Evolutionary conservation across 306 rosid species (phyloP).

Genomic region (Lathyrus oleraceus): DNA sequence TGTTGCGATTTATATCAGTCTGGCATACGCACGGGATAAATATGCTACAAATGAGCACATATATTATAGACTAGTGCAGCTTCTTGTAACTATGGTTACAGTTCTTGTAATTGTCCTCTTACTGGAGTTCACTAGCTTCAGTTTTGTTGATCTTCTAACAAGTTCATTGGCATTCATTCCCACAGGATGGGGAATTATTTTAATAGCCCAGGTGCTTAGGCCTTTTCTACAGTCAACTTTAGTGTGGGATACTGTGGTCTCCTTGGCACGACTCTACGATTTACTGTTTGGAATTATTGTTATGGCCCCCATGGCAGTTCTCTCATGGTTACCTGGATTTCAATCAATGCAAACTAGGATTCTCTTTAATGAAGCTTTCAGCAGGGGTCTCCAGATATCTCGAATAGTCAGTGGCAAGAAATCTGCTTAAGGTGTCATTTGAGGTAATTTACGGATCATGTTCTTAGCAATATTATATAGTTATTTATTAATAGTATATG

Average conservation of each 20-base stretch:
- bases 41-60: conserved; percentile 73
- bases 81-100: conserved; percentile 58
- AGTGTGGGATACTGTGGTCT: conserved; percentile 84
- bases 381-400: conserved; percentile 97
- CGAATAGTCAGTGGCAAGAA: conserved; percentile 86
- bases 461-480: background rate
- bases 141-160: conserved; percentile 60
- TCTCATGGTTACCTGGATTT: conserved; percentile 96
- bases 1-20: conserved; percentile 63
- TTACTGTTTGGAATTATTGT: conserved; percentile 76
- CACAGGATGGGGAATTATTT: conserved; percentile 95
- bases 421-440: conserved; percentile 46
- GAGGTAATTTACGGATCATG: conserved; percentile 50
- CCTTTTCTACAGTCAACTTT: conserved; percentile 82
- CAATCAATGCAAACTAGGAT: conserved; percentile 97
- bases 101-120: conserved; percentile 60
- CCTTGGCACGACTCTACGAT: conserved; percentile 85
- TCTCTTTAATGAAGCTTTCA: conserved; percentile 91
- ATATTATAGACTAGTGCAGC: conserved; percentile 83
- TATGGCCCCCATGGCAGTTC: conserved; percentile 80
- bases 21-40: conserved; percentile 73
- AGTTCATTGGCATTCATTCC: conserved; percentile 83
- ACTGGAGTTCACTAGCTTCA: conserved; percentile 56
- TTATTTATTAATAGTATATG: conserved; percentile 8
- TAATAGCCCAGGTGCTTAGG: conserved; percentile 83